Percentiles rank a stretch among this genome's conserved stretches.
These are phyloP conservation scores for Cyclotella baltica DNA, from an alignment of 108 stramenopile species.

Conservation along the genomic window DNA sequence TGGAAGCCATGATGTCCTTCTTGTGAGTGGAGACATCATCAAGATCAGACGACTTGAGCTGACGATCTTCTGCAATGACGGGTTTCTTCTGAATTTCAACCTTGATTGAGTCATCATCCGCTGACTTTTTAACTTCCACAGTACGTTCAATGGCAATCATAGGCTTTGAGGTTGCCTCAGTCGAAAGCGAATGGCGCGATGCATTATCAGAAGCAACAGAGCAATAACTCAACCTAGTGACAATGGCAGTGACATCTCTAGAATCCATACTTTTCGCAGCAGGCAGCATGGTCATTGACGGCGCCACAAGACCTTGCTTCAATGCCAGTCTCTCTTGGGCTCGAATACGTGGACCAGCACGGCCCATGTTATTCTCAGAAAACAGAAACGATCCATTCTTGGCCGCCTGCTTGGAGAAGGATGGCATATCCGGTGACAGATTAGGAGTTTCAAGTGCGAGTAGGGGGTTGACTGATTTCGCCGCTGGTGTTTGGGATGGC, in stretches of 20 bases:
- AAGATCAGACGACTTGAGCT: no score
- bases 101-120: slow-evolving; percentile 11
- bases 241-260: not conserved
- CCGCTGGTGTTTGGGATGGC: not conserved
- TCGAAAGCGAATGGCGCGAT: not conserved
- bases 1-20: slow-evolving; percentile 13
- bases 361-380: slow-evolving; percentile 50
- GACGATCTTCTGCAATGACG: no score
- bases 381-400: slow-evolving; percentile 50
- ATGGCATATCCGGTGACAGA: slow-evolving; percentile 30
- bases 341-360: slow-evolving; percentile 43
- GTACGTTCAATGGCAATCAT: slow-evolving; percentile 15
- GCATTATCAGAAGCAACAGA: not conserved
- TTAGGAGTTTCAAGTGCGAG: slow-evolving; percentile 14
- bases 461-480: not conserved
- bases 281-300: slow-evolving; percentile 48
- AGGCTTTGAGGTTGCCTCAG: not conserved
- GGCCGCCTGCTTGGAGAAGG: slow-evolving; percentile 37
- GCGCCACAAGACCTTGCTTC: slow-evolving; percentile 18
- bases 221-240: slow-evolving; percentile 25
- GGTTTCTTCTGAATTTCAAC: slow-evolving; percentile 23
- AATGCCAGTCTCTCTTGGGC: slow-evolving; percentile 27
- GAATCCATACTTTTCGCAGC: slow-evolving; percentile 15
- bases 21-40: no score
- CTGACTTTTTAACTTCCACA: slow-evolving; percentile 6